Evolutionary conservation across 1,284 basidiomycete genomes (phyloP), one percentile per base, ranked within the genome.

Genomic region (Austropuccinia psidii): DNA sequence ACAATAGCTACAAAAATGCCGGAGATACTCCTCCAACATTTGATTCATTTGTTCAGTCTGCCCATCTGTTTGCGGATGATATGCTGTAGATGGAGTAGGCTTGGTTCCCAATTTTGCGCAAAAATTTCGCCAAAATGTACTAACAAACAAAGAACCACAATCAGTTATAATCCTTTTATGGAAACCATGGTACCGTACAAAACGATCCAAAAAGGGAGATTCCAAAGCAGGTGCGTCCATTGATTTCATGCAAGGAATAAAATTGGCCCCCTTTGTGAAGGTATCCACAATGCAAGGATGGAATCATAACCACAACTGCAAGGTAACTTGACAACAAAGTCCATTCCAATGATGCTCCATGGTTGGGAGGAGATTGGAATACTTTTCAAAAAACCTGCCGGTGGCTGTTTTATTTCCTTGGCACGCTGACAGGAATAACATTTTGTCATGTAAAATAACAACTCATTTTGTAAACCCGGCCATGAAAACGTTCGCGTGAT

Each of bases 31-130:
- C 35, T 69, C 4, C 11, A 57, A 6, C 2, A 58, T 2, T 2
- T 55, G 50, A 33, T 69, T 57, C 37, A 11, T 60, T 31, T 43
- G 5, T 45, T 65, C 29, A 9, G 43, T 49, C 33, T 65, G 39
- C 11, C 45, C 62, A 31, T 65, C 47, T 9, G 31, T 39, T 62
- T 62, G 66, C 8, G 54, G 67, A 29, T 70, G 65, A 50, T 1
- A 68, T 2, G 50, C 52, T 2, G 37, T 68, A 21, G 57, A 70
- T 11, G 24, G 52, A 33, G 45, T 31, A 15, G 66, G 24, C 52
- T 60, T 15, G 11, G 60, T 58, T 8, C 24, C 8, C n/a, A 54
- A 31, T 57, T 60, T 6, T 7, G 35, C 15, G 9, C 9, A 54
- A 13, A 54, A 6, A 21, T 27, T 13, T 21, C 43, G 35, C 52